Conservation (phyloP, 2,329 filamentous ascomycete species). For the Peltaster fructicola region DNA sequence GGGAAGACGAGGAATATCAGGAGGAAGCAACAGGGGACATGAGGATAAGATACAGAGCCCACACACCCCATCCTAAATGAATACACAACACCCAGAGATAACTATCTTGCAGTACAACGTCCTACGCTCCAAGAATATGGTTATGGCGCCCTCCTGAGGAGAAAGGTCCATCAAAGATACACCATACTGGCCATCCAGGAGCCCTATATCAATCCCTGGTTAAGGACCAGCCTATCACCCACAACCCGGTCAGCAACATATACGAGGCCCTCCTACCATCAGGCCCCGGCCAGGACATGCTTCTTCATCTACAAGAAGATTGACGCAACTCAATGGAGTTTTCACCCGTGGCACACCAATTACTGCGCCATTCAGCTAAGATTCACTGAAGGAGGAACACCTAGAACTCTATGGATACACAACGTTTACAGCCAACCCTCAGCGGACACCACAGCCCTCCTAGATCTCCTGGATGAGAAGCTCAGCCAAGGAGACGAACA, state of each 20-base stretch:
- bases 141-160: neutral
- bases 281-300: constrained; percentile 1
- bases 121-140: neutral
- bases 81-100: no score
- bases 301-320: constrained; percentile 1
- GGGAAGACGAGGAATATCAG: no score
- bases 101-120: constrained; percentile 1
- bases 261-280: neutral
- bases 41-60: no score
- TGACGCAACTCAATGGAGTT: constrained; percentile 1
- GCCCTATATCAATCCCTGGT: constrained; percentile 1
- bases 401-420: neutral
- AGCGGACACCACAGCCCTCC: neutral
- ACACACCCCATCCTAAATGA: no score
- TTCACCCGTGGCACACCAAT: no score
- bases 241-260: constrained; percentile 1
- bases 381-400: neutral
- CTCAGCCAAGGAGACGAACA: no score
- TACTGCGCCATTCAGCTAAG: no score
- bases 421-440: constrained; percentile 1
- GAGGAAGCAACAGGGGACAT: no score
- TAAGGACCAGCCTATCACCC: neutral
- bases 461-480: no score
- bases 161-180: neutral
- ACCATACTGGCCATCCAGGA: constrained; percentile 1